phyloP scores from a whole-genome alignment of 805 yeast species.

The Lachancea fermentati region DNA sequence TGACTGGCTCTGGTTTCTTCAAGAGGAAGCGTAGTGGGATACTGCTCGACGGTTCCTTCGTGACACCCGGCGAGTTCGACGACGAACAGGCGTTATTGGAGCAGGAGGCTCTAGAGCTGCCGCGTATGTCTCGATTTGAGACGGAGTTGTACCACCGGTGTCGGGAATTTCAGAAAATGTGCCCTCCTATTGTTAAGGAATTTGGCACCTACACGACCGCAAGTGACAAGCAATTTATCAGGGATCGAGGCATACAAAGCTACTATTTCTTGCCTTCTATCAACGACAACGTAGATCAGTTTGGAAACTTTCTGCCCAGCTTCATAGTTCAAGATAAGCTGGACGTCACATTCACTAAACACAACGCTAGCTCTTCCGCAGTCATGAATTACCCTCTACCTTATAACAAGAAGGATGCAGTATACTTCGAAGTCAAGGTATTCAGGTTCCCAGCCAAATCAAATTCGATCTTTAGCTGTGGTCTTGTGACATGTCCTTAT shows the following conservation, averaged over 20 bases:
- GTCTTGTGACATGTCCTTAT: slow-evolving; percentile 66
- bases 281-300: slow-evolving; percentile 30
- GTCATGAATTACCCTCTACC: slow-evolving; percentile 35
- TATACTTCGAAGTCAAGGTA: slow-evolving; percentile 62
- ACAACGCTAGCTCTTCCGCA: slow-evolving; percentile 30
- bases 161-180: slow-evolving; percentile 26
- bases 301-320: slow-evolving; percentile 32
- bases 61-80: slow-evolving; percentile 27
- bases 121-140: slow-evolving; percentile 30
- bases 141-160: slow-evolving; percentile 29
- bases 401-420: slow-evolving; percentile 50
- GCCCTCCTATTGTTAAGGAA: slow-evolving; percentile 28
- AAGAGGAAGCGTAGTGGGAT: slow-evolving; percentile 24
- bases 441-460: slow-evolving; percentile 32
- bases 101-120: slow-evolving; percentile 22
- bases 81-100: slow-evolving; percentile 22
- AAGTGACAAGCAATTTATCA: slow-evolving; percentile 25
- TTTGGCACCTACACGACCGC: slow-evolving; percentile 28
- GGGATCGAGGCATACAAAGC: slow-evolving; percentile 33
- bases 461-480: slow-evolving; percentile 54
- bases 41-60: slow-evolving; percentile 27
- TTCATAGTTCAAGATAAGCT: slow-evolving; percentile 32
- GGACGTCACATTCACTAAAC: slow-evolving; percentile 29
- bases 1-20: slow-evolving; percentile 19
- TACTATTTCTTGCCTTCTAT: slow-evolving; percentile 32